A percentile compares a stretch with the other conserved stretches of the same genome.
These are phyloP conservation scores for Spinacia oleracea DNA, from an alignment of 179 eudicot genomes.

Conservation along the genomic window DNA sequence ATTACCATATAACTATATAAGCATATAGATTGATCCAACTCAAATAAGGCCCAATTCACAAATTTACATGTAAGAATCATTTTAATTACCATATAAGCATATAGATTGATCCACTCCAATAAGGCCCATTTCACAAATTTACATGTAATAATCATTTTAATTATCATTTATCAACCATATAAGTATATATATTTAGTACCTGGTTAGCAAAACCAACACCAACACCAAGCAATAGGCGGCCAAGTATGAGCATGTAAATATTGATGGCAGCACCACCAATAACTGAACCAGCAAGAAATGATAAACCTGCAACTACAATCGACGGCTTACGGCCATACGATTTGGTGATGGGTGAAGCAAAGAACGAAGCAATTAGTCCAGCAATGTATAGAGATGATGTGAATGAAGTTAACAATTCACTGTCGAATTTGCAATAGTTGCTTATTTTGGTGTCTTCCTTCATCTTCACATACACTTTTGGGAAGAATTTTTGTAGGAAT, in stretches of 20 bases:
- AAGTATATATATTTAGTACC: no score
- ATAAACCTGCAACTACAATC: slow-evolving; percentile 28
- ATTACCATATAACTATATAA: no score
- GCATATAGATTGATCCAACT: no score
- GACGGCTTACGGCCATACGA: slow-evolving; percentile 35
- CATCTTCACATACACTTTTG: slow-evolving; percentile 33
- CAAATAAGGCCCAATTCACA: not conserved
- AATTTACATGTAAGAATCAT: not conserved
- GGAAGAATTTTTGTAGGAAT: slow-evolving; percentile 34
- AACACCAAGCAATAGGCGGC: slow-evolving; percentile 41
- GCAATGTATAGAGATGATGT: slow-evolving; percentile 42
- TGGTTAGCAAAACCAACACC: slow-evolving; percentile 41
- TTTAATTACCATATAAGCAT: not conserved
- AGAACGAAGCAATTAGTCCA: slow-evolving; percentile 33
- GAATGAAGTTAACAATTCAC: slow-evolving; percentile 34
- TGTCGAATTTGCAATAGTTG: slow-evolving; percentile 40
- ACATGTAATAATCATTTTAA: not conserved
- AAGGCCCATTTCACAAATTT: not conserved
- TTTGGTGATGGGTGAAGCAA: slow-evolving; percentile 31
- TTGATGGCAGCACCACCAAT: slow-evolving; percentile 36
- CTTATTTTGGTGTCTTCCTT: slow-evolving; percentile 29
- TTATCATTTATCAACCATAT: no score
- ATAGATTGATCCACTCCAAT: not conserved
- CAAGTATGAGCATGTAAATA: slow-evolving; percentile 39
- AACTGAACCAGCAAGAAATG: slow-evolving; percentile 35